Percentiles rank a stretch among this genome's conserved stretches.
Conservation (phyloP, 1,139 yeast species). For the Yamadazyma diospyri region DNA sequence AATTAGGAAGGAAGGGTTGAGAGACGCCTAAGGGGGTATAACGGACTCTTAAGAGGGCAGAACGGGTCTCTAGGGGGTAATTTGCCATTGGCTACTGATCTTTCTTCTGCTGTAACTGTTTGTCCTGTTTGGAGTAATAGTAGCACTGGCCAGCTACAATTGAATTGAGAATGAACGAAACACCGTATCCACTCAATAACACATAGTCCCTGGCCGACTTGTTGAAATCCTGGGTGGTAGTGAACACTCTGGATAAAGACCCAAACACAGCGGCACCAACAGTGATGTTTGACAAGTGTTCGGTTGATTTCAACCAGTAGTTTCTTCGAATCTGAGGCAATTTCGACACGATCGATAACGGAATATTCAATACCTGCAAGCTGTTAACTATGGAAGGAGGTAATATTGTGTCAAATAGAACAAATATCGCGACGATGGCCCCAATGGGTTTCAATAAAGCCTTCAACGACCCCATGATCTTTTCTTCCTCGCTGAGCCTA, state of each 20-base stretch:
- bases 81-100: no score
- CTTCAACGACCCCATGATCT: conserved; percentile 17
- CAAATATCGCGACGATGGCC: conserved; percentile 23
- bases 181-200: conserved; percentile 33
- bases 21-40: no score
- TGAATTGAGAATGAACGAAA: conserved; percentile 32
- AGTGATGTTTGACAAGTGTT: conserved; percentile 51
- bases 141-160: conserved; percentile 33
- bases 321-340: conserved; percentile 55
- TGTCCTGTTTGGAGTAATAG: conserved; percentile 20
- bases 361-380: conserved; percentile 52
- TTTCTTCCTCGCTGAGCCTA: conserved; percentile 17
- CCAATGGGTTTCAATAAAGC: conserved; percentile 27
- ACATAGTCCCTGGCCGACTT: conserved; percentile 27
- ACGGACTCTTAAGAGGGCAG: no score
- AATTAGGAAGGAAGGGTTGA: no score
- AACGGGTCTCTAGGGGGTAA: no score
- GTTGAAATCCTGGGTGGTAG: conserved; percentile 41
- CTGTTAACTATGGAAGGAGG: conserved; percentile 28
- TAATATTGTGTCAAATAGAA: conserved; percentile 31
- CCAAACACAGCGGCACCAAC: conserved; percentile 56
- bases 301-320: conserved; percentile 46
- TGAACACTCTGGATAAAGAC: conserved; percentile 53
- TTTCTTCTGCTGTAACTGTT: no score
- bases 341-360: conserved; percentile 50